Evolutionary conservation across 1,139 yeast genomes (phyloP).

Genomic region (Geotrichum australiense): DNA sequence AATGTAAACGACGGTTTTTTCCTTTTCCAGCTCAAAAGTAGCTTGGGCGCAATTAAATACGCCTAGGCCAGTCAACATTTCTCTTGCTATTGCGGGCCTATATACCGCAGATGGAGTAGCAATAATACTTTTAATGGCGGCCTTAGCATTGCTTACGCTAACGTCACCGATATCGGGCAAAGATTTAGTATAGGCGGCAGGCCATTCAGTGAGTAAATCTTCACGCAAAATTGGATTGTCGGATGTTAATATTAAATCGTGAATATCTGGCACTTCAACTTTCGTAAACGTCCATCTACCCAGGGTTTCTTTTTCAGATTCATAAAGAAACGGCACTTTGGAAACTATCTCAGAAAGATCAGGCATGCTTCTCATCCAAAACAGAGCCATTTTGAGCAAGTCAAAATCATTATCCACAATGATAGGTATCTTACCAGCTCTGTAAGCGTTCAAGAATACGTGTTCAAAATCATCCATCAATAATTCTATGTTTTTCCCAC

Average conservation of each 20-base stretch:
- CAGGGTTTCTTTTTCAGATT: slow-evolving; percentile 13
- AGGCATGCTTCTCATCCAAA: slow-evolving; percentile 45
- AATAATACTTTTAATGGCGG: slow-evolving; percentile 49
- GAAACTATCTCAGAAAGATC: slow-evolving; percentile 32
- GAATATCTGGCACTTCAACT: slow-evolving; percentile 16
- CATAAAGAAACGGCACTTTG: slow-evolving; percentile 37
- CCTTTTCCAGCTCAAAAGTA: neutral
- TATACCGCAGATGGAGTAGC: slow-evolving; percentile 48
- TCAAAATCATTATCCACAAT: slow-evolving; percentile 44
- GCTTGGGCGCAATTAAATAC: slow-evolving; percentile 31
- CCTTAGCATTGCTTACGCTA: slow-evolving; percentile 25
- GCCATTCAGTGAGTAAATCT: slow-evolving; percentile 17
- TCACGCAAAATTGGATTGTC: slow-evolving; percentile 10
- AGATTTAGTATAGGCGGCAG: slow-evolving; percentile 20
- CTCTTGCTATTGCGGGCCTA: slow-evolving; percentile 40
- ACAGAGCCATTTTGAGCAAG: slow-evolving; percentile 42
- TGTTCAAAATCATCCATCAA: slow-evolving; percentile 56
- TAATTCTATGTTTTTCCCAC: slow-evolving; percentile 42
- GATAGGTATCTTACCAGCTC: slow-evolving; percentile 41
- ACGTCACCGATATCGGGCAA: slow-evolving; percentile 21
- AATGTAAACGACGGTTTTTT: slow-evolving; percentile 43
- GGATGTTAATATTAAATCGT: slow-evolving; percentile 20
- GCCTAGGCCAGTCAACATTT: slow-evolving; percentile 40
- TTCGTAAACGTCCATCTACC: slow-evolving; percentile 4
- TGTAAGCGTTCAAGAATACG: slow-evolving; percentile 47